phyloP scores from a whole-genome alignment of 148 eudicot genomes.

The Rhododendron molle region DNA sequence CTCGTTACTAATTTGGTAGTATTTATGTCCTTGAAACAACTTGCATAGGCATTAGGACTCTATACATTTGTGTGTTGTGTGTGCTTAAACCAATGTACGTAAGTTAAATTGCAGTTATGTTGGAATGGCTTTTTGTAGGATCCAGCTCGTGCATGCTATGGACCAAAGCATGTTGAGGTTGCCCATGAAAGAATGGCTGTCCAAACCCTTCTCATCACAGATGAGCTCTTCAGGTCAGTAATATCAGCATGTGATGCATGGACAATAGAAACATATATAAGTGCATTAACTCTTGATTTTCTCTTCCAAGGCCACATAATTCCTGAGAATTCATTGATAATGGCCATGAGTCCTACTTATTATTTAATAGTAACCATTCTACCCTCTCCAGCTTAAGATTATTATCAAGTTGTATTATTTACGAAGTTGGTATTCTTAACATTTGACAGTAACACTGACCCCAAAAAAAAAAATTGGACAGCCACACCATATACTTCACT shows the following conservation, averaged over 20 bases:
- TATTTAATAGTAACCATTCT: neutral
- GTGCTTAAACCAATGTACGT: neutral
- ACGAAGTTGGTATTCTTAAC: neutral
- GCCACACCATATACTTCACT: neutral
- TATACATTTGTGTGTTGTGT: neutral
- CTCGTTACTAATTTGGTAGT: neutral
- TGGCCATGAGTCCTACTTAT: neutral
- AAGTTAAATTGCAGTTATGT: conserved; percentile 1
- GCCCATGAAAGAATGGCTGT: conserved; percentile 98
- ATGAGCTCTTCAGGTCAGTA: conserved; percentile 80
- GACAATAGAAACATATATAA: neutral
- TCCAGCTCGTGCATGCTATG: conserved; percentile 94
- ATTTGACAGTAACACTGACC: neutral
- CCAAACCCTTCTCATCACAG: conserved; percentile 90
- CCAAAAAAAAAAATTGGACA: neutral
- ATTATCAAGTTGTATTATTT: neutral
- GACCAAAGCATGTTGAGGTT: conserved; percentile 96
- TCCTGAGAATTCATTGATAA: neutral
- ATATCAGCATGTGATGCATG: neutral
- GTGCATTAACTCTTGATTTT: neutral
- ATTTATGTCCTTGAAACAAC: neutral
- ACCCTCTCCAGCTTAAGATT: neutral
- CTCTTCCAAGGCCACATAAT: neutral
- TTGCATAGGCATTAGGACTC: neutral
- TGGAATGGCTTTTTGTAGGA: conserved; percentile 38